phyloP scores from a whole-genome alignment of 2,329 filamentous ascomycete genomes.

The Colletotrichum tanaceti region DNA sequence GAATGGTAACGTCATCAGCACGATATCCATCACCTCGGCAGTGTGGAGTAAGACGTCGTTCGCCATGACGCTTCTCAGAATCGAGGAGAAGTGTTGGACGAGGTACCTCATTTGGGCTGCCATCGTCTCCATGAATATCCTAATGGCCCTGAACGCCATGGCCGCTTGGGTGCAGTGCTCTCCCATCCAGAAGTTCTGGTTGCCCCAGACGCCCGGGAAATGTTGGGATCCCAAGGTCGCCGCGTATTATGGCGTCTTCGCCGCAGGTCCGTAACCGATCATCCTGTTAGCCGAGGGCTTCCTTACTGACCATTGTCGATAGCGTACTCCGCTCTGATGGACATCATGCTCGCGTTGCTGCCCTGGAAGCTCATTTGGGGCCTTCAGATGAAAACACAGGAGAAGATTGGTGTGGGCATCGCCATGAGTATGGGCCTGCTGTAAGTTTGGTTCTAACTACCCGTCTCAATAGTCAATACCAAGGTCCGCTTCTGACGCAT shows the following conservation, averaged over 20 bases:
- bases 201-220: slow-evolving; percentile 16
- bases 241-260: slow-evolving; percentile 38
- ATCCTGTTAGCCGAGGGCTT: background rate
- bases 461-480: too few relatives aligned
- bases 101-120: slow-evolving; percentile 48
- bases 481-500: background rate
- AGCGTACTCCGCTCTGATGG: slow-evolving; percentile 32
- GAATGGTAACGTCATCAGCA: slow-evolving; percentile 45
- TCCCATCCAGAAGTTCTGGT: slow-evolving; percentile 33
- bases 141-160: slow-evolving; percentile 42
- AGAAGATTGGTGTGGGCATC: slow-evolving; percentile 38
- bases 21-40: slow-evolving; percentile 51
- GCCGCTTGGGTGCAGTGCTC: slow-evolving; percentile 42
- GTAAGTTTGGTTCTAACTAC: slow-evolving; percentile 14
- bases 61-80: slow-evolving; percentile 51
- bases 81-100: slow-evolving; percentile 45
- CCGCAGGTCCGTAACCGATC: slow-evolving; percentile 25
- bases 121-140: slow-evolving; percentile 49
- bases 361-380: slow-evolving; percentile 40
- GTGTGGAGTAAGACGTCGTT: slow-evolving; percentile 54
- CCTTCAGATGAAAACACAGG: slow-evolving; percentile 36
- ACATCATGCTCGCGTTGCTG: slow-evolving; percentile 36
- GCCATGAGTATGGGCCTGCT: slow-evolving; percentile 40
- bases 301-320: background rate
- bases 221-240: slow-evolving; percentile 37